phyloP scores from a whole-genome alignment of 495 filamentous ascomycete species.

The Diplogelasinospora grovesii region DNA sequence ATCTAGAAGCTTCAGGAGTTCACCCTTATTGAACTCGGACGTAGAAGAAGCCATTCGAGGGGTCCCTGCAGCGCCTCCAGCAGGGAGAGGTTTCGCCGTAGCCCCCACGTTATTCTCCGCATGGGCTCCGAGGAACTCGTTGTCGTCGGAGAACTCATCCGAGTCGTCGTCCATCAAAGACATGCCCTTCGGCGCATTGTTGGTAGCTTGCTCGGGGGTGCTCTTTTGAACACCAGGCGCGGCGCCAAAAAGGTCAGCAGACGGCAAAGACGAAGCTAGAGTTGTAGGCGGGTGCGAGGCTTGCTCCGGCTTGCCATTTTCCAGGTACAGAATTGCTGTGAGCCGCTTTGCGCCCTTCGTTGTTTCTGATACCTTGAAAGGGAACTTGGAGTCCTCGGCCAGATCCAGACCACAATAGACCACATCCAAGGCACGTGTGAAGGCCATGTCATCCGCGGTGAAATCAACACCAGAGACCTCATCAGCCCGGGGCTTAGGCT shows the following conservation, averaged over 20 bases:
- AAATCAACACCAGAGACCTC: slow-evolving; percentile 8
- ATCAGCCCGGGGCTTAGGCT: slow-evolving; percentile 22
- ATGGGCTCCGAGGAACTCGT: slow-evolving; percentile 14
- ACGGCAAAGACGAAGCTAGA: too few species aligned
- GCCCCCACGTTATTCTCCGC: not conserved
- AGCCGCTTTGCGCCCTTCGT: slow-evolving; percentile 8
- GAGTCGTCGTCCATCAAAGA: too few species aligned
- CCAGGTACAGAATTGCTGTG: slow-evolving; percentile 18
- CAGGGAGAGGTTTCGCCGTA: too few species aligned
- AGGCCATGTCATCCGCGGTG: slow-evolving; percentile 16
- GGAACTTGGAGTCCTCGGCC: slow-evolving; percentile 17
- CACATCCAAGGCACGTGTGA: slow-evolving; percentile 18
- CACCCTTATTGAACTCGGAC: too few species aligned
- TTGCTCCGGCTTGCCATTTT: slow-evolving; percentile 13
- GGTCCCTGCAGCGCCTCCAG: too few species aligned
- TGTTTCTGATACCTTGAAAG: slow-evolving; percentile 7
- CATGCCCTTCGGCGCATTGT: too few species aligned
- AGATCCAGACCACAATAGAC: slow-evolving; percentile 19
- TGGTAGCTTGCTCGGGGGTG: too few species aligned
- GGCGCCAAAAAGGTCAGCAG: too few species aligned
- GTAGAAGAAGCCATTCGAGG: too few species aligned
- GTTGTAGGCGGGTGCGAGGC: not conserved
- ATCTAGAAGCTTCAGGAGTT: slow-evolving; percentile 37
- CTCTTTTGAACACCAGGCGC: too few species aligned
- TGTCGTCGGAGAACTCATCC: slow-evolving; percentile 22